A percentile compares a stretch with the other conserved stretches of the same genome.
phyloP scores from a whole-genome alignment of 805 yeast genomes.

The Naumovozyma baii region DNA sequence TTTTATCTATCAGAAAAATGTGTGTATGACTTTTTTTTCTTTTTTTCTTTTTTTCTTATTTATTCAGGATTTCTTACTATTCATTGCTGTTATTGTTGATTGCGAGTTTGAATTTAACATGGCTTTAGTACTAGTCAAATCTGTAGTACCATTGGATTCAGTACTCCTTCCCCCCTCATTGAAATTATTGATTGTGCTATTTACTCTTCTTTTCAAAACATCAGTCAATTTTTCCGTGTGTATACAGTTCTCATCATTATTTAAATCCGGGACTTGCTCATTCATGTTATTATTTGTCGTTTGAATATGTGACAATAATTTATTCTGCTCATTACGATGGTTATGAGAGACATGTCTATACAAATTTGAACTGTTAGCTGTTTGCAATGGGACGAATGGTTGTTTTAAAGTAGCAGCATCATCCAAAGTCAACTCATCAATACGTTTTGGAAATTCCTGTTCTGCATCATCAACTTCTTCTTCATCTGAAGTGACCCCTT shows the following conservation, averaged over 20 bases:
- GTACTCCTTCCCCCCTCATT: too few species aligned
- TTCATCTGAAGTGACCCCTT: conserved; percentile 19
- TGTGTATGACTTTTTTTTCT: too few species aligned
- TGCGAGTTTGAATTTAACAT: conserved; percentile 1
- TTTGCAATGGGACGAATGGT: background rate
- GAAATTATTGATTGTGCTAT: too few species aligned
- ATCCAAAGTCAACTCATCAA: background rate
- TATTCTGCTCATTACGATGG: background rate
- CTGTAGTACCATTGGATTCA: background rate
- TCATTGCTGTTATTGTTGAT: conserved; percentile 3
- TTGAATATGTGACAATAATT: background rate
- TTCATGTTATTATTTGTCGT: background rate
- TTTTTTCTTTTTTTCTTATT: too few species aligned
- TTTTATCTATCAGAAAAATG: too few species aligned
- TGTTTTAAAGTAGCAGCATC: background rate
- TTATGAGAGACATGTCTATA: conserved; percentile 1
- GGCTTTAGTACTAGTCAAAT: background rate
- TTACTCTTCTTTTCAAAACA: conserved; percentile 18
- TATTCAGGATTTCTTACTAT: background rate
- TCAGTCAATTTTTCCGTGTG: conserved; percentile 20
- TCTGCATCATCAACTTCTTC: conserved; percentile 9
- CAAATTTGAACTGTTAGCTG: background rate
- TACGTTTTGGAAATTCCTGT: background rate
- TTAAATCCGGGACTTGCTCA: background rate
- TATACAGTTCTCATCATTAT: conserved; percentile 3